Evolutionary conservation across 1,139 yeast genomes (phyloP).

Genomic region (Yamadazyma triangularis): DNA sequence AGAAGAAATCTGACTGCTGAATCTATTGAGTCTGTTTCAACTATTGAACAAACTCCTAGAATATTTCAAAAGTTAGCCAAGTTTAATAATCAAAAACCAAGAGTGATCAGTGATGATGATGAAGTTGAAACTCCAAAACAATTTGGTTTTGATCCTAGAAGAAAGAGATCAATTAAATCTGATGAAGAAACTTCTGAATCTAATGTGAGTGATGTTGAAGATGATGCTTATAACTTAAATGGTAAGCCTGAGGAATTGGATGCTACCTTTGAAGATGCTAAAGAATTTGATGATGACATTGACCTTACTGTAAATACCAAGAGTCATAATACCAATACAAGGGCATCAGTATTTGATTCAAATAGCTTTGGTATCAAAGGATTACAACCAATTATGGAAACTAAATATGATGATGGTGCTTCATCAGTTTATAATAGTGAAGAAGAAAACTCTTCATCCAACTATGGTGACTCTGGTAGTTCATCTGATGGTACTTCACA

Average conservation of each 20-base stretch:
- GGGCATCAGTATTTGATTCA: constrained; percentile 16
- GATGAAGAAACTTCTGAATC: constrained; percentile 1
- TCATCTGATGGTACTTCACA: constrained; percentile 33
- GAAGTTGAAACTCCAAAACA: constrained; percentile 14
- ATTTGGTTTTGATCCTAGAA: constrained; percentile 23
- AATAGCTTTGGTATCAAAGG: background rate
- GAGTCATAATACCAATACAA: constrained; percentile 4
- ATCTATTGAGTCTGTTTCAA: constrained; percentile 3
- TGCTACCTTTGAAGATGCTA: constrained; percentile 15
- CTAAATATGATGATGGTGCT: constrained; percentile 26
- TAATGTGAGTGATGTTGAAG: background rate
- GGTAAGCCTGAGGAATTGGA: constrained; percentile 6
- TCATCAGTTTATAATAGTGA: constrained; percentile 37
- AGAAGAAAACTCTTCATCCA: constrained; percentile 14
- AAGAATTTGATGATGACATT: constrained; percentile 5
- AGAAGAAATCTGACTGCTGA: constrained; percentile 7
- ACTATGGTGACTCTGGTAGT: constrained; percentile 21
- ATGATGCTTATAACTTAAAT: constrained; percentile 1
- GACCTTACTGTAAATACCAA: too few species aligned
- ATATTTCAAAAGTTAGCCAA: constrained; percentile 10
- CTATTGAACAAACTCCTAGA: constrained; percentile 4
- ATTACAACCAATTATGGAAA: constrained; percentile 33
- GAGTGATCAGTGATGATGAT: constrained; percentile 14
- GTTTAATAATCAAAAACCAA: constrained; percentile 14
- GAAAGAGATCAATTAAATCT: constrained; percentile 6